These are phyloP conservation scores for Microcos paniculata DNA, from an alignment of 345 rosid genomes.

Conservation along the genomic window DNA sequence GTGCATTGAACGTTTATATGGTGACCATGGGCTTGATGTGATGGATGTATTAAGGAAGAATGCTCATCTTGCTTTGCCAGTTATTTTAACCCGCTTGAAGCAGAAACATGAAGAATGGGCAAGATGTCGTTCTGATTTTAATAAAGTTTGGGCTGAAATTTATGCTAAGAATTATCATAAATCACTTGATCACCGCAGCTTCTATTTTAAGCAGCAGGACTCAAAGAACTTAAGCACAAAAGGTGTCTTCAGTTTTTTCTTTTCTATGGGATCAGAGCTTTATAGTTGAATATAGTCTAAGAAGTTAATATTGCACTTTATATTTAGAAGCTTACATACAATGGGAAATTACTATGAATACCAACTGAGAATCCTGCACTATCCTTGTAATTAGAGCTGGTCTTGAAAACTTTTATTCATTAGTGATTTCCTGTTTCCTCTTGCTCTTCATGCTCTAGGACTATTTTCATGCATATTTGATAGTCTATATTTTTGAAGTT, in stretches of 20 bases:
- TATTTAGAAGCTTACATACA: background rate
- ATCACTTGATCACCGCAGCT: slow-evolving; percentile 96
- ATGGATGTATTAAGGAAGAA: slow-evolving; percentile 87
- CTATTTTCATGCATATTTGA: background rate
- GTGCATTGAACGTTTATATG: slow-evolving; percentile 92
- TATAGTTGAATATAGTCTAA: background rate
- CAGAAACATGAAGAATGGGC: slow-evolving; percentile 99
- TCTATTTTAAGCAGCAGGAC: slow-evolving; percentile 98
- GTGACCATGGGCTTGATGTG: slow-evolving; percentile 98
- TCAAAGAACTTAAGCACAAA: slow-evolving; percentile 87
- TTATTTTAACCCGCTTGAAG: slow-evolving; percentile 88
- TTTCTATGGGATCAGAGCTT: slow-evolving; percentile 2
- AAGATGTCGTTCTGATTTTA: slow-evolving; percentile 88
- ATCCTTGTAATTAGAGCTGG: background rate
- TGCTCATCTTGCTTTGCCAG: slow-evolving; percentile 81
- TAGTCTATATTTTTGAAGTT: background rate
- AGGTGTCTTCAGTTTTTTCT: slow-evolving; percentile 41
- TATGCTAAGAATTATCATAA: slow-evolving; percentile 92
- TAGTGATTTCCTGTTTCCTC: background rate
- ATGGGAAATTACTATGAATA: background rate
- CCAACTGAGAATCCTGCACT: background rate
- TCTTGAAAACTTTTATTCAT: background rate
- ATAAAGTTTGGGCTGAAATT: slow-evolving; percentile 98
- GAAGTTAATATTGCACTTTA: background rate
- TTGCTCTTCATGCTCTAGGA: background rate